Evolutionary conservation across 2,329 filamentous ascomycete genomes (phyloP).

Genomic region (Trichoderma citrinoviride): DNA sequence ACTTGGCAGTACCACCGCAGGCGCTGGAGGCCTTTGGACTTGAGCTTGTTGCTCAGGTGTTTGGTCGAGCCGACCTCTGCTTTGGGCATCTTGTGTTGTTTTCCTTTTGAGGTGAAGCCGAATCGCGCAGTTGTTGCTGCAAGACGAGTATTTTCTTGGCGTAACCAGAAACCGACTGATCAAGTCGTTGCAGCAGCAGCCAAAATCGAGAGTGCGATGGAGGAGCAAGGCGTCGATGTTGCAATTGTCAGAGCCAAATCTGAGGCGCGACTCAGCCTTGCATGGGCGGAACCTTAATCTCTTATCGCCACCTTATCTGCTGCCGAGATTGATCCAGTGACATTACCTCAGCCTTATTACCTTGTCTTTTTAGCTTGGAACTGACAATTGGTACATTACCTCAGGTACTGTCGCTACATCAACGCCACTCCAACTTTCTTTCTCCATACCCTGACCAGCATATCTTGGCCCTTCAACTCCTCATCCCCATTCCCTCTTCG

Average conservation of each 20-base stretch:
- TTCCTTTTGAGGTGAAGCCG: constrained; percentile 22
- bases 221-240: background rate
- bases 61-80: constrained; percentile 93
- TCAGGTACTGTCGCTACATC: constrained; percentile 4
- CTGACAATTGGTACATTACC: no score
- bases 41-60: constrained; percentile 85
- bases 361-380: background rate
- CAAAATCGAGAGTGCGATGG: background rate
- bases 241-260: background rate
- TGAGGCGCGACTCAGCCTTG: constrained; percentile 21
- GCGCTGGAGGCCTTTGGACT: constrained; percentile 72
- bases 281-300: constrained; percentile 23
- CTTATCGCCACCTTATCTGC: constrained; percentile 10
- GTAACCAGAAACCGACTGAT: no score
- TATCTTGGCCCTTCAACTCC: background rate
- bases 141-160: no score
- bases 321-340: background rate
- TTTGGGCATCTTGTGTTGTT: constrained; percentile 70
- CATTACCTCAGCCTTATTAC: constrained; percentile 17
- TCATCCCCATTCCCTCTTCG: background rate
- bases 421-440: background rate
- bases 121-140: background rate
- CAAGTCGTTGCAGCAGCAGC: background rate
- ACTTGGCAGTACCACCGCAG: constrained; percentile 89
- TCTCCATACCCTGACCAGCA: background rate